Percentiles rank a stretch among this genome's conserved stretches.
Conservation (phyloP, 2,329 filamentous ascomycete genomes). For the Pyricularia sp. region DNA sequence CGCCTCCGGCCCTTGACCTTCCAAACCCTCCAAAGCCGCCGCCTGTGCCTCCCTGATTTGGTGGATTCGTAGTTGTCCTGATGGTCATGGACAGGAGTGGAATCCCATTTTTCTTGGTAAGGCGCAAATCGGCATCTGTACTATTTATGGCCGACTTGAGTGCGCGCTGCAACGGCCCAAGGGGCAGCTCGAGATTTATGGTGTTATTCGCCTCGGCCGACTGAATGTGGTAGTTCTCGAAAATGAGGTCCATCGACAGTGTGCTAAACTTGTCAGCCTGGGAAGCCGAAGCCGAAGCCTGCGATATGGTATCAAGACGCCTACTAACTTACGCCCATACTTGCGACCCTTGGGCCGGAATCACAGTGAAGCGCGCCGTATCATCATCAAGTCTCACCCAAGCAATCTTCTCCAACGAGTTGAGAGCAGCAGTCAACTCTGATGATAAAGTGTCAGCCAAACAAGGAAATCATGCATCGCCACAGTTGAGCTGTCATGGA, state of each 20-base stretch:
- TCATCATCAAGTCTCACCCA: conserved; percentile 86
- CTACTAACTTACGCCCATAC: conserved; percentile 69
- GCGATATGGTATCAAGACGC: background rate
- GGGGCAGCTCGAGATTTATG: conserved; percentile 90
- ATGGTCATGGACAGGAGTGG: conserved; percentile 86
- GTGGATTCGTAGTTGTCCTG: conserved; percentile 53
- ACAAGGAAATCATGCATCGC: background rate
- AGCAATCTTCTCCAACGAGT: conserved; percentile 64
- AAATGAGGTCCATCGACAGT: conserved; percentile 66
- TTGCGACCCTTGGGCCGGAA: conserved; percentile 87
- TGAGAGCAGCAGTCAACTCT: conserved; percentile 53
- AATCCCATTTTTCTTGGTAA: conserved; percentile 84
- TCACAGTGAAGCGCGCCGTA: conserved; percentile 84
- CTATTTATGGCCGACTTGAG: conserved; percentile 77
- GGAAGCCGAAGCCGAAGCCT: background rate
- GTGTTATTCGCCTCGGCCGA: conserved; percentile 72
- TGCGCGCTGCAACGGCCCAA: conserved; percentile 80
- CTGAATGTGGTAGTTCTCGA: conserved; percentile 72
- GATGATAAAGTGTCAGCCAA: background rate
- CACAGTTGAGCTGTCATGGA: background rate
- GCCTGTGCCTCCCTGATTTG: conserved; percentile 4
- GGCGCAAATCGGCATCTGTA: conserved; percentile 67
- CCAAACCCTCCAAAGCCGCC: conserved; percentile 19
- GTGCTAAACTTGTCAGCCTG: conserved; percentile 25
- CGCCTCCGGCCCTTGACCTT: conserved; percentile 9